Base-by-base conservation (phyloP, 78 protist species). In the slime mould (Dictyostelium discoideum) region DNA sequence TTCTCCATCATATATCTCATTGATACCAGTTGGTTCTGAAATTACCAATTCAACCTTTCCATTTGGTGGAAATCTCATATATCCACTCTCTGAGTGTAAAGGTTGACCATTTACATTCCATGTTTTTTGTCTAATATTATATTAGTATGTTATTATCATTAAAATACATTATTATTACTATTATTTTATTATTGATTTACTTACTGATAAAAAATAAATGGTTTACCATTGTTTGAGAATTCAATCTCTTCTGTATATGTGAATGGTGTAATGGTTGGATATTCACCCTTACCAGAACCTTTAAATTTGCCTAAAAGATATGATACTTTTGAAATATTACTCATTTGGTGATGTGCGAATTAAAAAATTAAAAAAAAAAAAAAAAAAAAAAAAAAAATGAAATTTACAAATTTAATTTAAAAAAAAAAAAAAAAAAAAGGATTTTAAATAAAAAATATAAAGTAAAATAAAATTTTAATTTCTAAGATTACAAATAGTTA, bases 191-290 rank as follows among this genome's bases (percentile, higher is more conserved):
- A 6, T 60, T 60, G 1, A 20, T 16, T 20, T 5, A 46, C 48
- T 9, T 86, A 76, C 72, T 48, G 86, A 87, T 87, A 72, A 60
- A 29, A n/a, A 22, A 67, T 8, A 60, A 90, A 78, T 73, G 85
- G 95, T 82, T 90, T 90, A 40, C 95, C 95, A 82, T 63, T 72
- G 2, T 60, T 54, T 57, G 65, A 57, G 42, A 90, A 90, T 14
- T 90, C 85, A 10, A 90, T 24, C 9, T 42, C 60, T 18, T 90
- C 95, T 32, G 83, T 67, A 20, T 90, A 90, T 5, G 57, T 82
- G 26, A 90, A 90, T 82, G 95, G 69, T 73, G 46, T 10, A 5
- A 90, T 83, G 5, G 95, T 90, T 67, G 95, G 95, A 14, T 90
- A 90, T 8, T 67, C 77, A 5, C 95, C 90, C 24, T 24, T 24